Percentiles rank a stretch among this genome's conserved stretches.
Conservation (phyloP, 23 red algal genomes). For the Gracilaria gracilis region DNA sequence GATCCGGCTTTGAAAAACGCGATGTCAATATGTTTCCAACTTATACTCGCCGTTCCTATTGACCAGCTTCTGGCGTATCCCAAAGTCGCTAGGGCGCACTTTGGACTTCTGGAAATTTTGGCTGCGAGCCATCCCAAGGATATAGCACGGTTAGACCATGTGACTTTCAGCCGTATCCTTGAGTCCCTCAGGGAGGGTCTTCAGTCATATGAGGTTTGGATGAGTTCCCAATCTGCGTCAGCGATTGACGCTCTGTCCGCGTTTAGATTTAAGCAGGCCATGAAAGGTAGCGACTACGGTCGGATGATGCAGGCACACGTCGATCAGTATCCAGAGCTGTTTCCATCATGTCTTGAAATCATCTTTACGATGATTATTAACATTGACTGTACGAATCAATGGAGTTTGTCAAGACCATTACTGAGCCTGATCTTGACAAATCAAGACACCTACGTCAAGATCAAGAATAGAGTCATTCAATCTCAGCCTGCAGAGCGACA, state of each 20-base stretch:
- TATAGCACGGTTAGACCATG: constrained; percentile 69
- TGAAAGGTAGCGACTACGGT: constrained; percentile 59
- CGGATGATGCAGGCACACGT: constrained; percentile 72
- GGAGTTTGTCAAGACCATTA: constrained; percentile 88
- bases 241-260: constrained; percentile 82
- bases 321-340: constrained; percentile 72
- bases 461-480: constrained; percentile 72
- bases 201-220: constrained; percentile 86
- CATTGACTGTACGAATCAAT: constrained; percentile 89
- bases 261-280: constrained; percentile 73
- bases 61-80: constrained; percentile 81
- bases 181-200: constrained; percentile 80
- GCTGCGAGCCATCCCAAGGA: constrained; percentile 65
- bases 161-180: constrained; percentile 71
- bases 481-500: constrained; percentile 65
- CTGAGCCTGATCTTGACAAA: constrained; percentile 89
- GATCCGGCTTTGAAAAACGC: constrained; percentile 80
- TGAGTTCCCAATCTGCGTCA: constrained; percentile 73
- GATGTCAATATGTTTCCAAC: constrained; percentile 69
- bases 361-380: constrained; percentile 82
- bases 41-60: constrained; percentile 68
- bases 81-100: constrained; percentile 79
- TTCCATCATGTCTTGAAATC: constrained; percentile 73
- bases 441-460: constrained; percentile 73
- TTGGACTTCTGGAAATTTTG: constrained; percentile 79